phyloP scores from a whole-genome alignment of 2,329 filamentous ascomycete genomes.

The Ascochyta pisi region DNA sequence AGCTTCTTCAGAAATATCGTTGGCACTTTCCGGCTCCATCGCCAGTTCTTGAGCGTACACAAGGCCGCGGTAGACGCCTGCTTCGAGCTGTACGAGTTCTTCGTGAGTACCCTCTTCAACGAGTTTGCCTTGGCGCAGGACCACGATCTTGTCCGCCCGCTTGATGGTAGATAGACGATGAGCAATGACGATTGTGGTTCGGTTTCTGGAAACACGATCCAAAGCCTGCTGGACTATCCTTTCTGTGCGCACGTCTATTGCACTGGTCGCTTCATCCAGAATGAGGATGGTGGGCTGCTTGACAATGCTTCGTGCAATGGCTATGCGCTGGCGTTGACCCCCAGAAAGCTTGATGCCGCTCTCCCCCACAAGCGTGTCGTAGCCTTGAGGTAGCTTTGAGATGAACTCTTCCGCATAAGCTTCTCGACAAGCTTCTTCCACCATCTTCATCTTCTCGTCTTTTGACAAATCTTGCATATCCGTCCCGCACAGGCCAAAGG shows the following conservation, averaged over 20 bases:
- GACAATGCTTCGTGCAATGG: constrained; percentile 75
- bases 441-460: constrained; percentile 65
- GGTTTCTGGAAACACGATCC: constrained; percentile 64
- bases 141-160: constrained; percentile 79
- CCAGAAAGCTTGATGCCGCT: constrained; percentile 79
- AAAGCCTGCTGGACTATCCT: constrained; percentile 64
- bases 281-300: constrained; percentile 71
- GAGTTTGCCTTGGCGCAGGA: constrained; percentile 73
- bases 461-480: constrained; percentile 60
- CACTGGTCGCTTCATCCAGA: constrained; percentile 78
- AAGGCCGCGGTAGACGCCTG: constrained; percentile 71
- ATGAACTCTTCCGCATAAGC: constrained; percentile 51
- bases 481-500: constrained; percentile 48
- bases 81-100: constrained; percentile 66
- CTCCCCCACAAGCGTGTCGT: constrained; percentile 78
- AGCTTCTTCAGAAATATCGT: constrained; percentile 10
- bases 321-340: constrained; percentile 84
- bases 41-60: constrained; percentile 59
- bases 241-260: constrained; percentile 64
- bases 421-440: constrained; percentile 48
- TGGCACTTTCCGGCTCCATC: constrained; percentile 29
- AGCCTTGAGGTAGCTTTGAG: constrained; percentile 59
- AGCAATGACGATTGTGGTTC: constrained; percentile 80
- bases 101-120: constrained; percentile 80
- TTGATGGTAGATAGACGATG: constrained; percentile 78